A percentile compares a stretch with the other conserved stretches of the same genome.
Conservation (phyloP, 2,329 filamentous ascomycete species). For the Diaporthe destruens region DNA sequence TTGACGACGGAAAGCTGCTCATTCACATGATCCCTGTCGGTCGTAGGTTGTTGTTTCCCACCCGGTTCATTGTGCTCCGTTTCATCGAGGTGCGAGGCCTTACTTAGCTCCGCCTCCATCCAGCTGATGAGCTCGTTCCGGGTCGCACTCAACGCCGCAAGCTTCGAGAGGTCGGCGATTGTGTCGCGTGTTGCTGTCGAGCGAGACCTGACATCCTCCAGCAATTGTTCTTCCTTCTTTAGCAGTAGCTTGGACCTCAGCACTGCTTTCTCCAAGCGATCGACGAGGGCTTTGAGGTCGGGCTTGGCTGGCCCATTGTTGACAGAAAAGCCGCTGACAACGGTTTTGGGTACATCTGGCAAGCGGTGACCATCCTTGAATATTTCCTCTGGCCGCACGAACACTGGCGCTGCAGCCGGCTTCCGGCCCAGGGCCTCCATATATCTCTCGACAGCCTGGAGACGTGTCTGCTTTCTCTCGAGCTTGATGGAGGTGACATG, state of each 20-base stretch:
- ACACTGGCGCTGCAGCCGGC: slow-evolving; percentile 63
- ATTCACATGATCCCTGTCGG: slow-evolving; percentile 51
- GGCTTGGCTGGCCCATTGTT: slow-evolving; percentile 54
- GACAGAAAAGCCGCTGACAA: slow-evolving; percentile 63
- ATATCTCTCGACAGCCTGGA: slow-evolving; percentile 64
- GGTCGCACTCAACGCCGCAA: slow-evolving; percentile 67
- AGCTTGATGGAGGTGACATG: slow-evolving; percentile 66
- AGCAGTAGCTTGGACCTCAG: slow-evolving; percentile 69
- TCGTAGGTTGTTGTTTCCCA: slow-evolving; percentile 15
- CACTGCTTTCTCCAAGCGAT: slow-evolving; percentile 69
- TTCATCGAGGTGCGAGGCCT: slow-evolving; percentile 55
- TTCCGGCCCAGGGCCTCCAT: slow-evolving; percentile 64
- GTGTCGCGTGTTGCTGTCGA: slow-evolving; percentile 53
- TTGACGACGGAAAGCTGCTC: slow-evolving; percentile 62
- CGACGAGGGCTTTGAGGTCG: slow-evolving; percentile 62
- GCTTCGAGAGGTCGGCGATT: slow-evolving; percentile 54
- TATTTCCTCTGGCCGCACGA: slow-evolving; percentile 63
- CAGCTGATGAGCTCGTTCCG: slow-evolving; percentile 72
- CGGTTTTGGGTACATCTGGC: slow-evolving; percentile 64
- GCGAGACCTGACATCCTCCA: slow-evolving; percentile 60
- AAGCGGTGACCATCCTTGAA: slow-evolving; percentile 59
- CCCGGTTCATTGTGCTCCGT: slow-evolving; percentile 43
- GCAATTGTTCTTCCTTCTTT: slow-evolving; percentile 67
- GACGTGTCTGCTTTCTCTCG: slow-evolving; percentile 63
- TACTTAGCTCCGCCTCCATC: slow-evolving; percentile 73